These are phyloP conservation scores for Leishmania arabica DNA, from an alignment of 208 protist species.

Conservation along the genomic window DNA sequence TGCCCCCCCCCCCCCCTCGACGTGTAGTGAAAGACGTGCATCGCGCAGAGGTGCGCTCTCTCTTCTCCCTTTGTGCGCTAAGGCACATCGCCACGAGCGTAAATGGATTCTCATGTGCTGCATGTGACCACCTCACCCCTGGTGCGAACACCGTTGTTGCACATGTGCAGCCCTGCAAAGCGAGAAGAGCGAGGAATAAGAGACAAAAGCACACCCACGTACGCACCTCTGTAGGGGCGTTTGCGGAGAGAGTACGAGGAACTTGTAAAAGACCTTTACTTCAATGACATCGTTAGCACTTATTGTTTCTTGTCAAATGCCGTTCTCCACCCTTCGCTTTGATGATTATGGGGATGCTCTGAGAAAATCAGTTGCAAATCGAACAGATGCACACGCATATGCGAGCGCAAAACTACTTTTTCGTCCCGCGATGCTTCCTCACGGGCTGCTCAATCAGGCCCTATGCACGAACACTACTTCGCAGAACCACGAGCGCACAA, in stretches of 20 bases:
- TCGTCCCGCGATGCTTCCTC: not conserved
- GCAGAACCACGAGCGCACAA: not conserved
- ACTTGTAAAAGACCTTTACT: not conserved
- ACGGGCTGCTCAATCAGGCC: not conserved
- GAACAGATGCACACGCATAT: not conserved
- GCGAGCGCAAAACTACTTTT: not conserved
- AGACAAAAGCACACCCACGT: not conserved
- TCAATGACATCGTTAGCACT: not conserved
- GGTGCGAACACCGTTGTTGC: not conserved
- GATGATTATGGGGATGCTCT: not conserved
- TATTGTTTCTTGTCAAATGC: not conserved
- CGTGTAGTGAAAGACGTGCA: not conserved
- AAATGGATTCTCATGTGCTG: not conserved
- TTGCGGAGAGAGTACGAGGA: not conserved
- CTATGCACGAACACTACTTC: not conserved
- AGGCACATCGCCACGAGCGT: not conserved
- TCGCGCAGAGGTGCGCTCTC: not conserved
- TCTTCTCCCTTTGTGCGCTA: not conserved
- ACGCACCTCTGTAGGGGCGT: not conserved
- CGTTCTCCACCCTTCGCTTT: not conserved
- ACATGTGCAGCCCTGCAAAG: not conserved
- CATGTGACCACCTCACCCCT: not conserved
- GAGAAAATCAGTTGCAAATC: not conserved
- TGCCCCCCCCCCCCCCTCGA: not conserved
- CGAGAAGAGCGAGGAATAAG: not conserved